Evolutionary conservation across 2,329 filamentous ascomycete genomes (phyloP).

Genomic region (Sphaerulina vaccinii): DNA sequence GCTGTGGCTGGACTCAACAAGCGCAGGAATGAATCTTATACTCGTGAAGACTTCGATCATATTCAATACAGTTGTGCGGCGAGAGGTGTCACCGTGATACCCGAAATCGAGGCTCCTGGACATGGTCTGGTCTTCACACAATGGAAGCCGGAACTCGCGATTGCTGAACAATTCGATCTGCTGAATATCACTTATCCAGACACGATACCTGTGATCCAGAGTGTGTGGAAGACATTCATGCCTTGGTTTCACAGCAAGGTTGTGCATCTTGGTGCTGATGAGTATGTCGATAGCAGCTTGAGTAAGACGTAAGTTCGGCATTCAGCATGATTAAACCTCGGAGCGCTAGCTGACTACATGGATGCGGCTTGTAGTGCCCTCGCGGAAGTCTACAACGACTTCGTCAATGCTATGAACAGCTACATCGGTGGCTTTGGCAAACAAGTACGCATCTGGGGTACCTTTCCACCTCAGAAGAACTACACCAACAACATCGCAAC

Average conservation of each 20-base stretch:
- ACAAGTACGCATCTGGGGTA: conserved; percentile 59
- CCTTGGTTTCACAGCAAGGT: conserved; percentile 58
- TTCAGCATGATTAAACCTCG: no score
- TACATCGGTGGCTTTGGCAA: conserved; percentile 45
- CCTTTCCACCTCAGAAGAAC: conserved; percentile 46
- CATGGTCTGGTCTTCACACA: conserved; percentile 58
- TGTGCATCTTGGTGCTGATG: conserved; percentile 58
- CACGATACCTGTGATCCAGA: conserved; percentile 53
- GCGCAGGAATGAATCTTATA: conserved; percentile 56
- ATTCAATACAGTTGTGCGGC: conserved; percentile 55
- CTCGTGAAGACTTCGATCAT: conserved; percentile 50
- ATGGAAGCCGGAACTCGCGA: conserved; percentile 58
- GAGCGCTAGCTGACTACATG: no score
- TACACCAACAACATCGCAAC: conserved; percentile 43
- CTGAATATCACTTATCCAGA: conserved; percentile 58
- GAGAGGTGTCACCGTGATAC: conserved; percentile 58
- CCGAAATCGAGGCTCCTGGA: conserved; percentile 60
- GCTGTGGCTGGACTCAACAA: conserved; percentile 52
- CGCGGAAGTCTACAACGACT: conserved; percentile 51
- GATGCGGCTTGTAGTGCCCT: conserved; percentile 30
- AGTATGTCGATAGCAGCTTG: conserved; percentile 42
- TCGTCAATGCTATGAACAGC: conserved; percentile 53
- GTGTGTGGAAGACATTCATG: conserved; percentile 54
- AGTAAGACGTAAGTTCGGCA: conserved; percentile 1
- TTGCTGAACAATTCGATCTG: conserved; percentile 49